A percentile compares a stretch with the other conserved stretches of the same genome.
Evolutionary conservation across 2,329 filamentous ascomycete species (phyloP).

Genomic region (Aureobasidium sp.): DNA sequence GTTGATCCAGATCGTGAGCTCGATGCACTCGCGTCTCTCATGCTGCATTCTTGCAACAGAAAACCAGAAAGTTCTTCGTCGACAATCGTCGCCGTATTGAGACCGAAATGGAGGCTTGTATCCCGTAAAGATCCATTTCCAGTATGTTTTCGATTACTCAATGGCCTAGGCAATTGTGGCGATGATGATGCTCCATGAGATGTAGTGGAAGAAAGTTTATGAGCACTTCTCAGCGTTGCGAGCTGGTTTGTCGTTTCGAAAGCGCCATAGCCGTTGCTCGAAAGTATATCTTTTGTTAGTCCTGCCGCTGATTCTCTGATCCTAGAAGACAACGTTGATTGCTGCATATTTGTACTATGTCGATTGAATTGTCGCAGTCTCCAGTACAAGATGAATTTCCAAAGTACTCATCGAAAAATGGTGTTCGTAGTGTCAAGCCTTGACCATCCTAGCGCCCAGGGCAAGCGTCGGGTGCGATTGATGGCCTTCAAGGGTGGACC

Average conservation of each 20-base stretch:
- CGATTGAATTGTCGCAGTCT: background rate
- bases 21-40: background rate
- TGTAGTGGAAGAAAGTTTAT: background rate
- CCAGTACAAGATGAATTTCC: background rate
- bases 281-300: background rate
- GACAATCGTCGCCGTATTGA: background rate
- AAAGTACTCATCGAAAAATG: background rate
- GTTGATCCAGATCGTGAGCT: slow-evolving; percentile 1
- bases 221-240: background rate
- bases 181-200: background rate
- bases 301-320: background rate
- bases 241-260: slow-evolving; percentile 6
- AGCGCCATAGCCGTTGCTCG: background rate
- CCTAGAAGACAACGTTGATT: background rate
- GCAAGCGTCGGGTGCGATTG: background rate
- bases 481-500: too few species aligned
- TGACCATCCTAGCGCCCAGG: background rate
- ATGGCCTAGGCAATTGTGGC: background rate
- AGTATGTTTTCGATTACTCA: background rate
- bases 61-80: background rate
- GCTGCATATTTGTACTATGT: background rate
- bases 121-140: background rate
- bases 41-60: background rate
- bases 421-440: background rate
- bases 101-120: background rate